Percentiles rank a stretch among this genome's conserved stretches.
Evolutionary conservation across 306 rosid species (phyloP).

Genomic region (Sesbania bispinosa): DNA sequence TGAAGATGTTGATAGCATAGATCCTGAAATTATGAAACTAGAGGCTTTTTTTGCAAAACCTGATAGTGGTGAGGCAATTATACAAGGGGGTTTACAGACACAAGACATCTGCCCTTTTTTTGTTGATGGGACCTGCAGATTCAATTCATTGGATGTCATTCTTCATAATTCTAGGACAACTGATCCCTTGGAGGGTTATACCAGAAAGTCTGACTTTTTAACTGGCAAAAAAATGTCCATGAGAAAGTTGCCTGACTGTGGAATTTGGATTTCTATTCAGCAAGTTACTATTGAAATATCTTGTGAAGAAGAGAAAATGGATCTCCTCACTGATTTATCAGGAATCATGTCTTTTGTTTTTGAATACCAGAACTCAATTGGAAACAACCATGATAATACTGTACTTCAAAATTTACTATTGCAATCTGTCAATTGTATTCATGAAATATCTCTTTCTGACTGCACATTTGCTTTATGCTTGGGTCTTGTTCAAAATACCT

Average conservation of each 20-base stretch:
- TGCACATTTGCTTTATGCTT: conserved; percentile 38
- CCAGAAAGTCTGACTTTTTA: conserved; percentile 27
- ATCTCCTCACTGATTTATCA: conserved; percentile 45
- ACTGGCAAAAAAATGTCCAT: conserved; percentile 39
- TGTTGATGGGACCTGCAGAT: conserved; percentile 45
- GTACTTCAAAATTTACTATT: conserved; percentile 40
- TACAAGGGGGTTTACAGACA: conserved; percentile 29
- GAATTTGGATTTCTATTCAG: conserved; percentile 68
- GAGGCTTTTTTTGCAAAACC: conserved; percentile 33
- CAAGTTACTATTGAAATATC: conserved; percentile 46
- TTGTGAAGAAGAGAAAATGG: conserved; percentile 60
- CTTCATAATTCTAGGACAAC: conserved; percentile 61
- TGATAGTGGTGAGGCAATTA: conserved; percentile 35
- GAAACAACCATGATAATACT: conserved; percentile 38
- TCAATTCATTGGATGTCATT: conserved; percentile 53
- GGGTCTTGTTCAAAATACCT: conserved; percentile 33
- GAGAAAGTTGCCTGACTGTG: conserved; percentile 54
- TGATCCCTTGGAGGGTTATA: conserved; percentile 31
- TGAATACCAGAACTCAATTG: conserved; percentile 42
- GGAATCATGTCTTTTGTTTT: conserved; percentile 47
- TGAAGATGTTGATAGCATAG: conserved; percentile 31
- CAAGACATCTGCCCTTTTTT: conserved; percentile 35
- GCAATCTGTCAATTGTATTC: conserved; percentile 50
- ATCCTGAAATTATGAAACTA: conserved; percentile 40
- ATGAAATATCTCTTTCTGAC: conserved; percentile 64